A percentile compares a stretch with the other conserved stretches of the same genome.
phyloP scores from a whole-genome alignment of 768 basidiomycete species.

The Chiua virens region DNA sequence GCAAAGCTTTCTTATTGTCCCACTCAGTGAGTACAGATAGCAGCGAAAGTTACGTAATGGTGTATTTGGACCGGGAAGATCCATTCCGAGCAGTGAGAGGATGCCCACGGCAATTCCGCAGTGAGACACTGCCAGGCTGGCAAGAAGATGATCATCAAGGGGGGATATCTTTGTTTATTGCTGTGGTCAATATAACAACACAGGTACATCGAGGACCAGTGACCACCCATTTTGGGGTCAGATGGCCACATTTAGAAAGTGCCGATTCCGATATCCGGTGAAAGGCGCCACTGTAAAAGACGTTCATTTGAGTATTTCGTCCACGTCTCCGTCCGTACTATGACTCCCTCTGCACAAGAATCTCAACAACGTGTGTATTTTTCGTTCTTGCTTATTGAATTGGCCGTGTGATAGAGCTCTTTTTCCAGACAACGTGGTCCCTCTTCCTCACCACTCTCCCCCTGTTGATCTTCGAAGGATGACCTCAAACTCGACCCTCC shows the following conservation, averaged over 20 bases:
- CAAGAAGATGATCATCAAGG: conserved; percentile 1
- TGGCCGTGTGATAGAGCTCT: background rate
- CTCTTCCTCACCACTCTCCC: conserved; percentile 28
- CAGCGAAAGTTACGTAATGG: background rate
- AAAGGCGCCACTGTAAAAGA: conserved; percentile 11
- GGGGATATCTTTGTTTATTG: background rate
- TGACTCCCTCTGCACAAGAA: conserved; percentile 11
- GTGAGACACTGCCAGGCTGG: conserved; percentile 6
- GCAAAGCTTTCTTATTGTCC: too few species aligned
- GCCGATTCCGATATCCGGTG: background rate
- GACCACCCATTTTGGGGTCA: conserved; percentile 12
- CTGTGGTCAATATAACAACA: background rate
- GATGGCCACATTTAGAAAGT: background rate
- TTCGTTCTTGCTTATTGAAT: background rate
- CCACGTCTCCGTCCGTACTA: conserved; percentile 13
- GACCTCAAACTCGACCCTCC: conserved; percentile 46
- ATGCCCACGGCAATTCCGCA: background rate
- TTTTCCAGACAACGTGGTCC: conserved; percentile 15
- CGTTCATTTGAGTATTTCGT: conserved; percentile 17
- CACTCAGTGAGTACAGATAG: too few species aligned
- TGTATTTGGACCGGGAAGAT: background rate
- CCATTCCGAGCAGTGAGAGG: background rate
- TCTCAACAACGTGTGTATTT: conserved; percentile 16
- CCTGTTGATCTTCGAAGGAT: conserved; percentile 55
- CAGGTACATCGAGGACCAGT: background rate